Conservation (phyloP, 495 filamentous ascomycete genomes). For the Staphylotrichum longicolle region DNA sequence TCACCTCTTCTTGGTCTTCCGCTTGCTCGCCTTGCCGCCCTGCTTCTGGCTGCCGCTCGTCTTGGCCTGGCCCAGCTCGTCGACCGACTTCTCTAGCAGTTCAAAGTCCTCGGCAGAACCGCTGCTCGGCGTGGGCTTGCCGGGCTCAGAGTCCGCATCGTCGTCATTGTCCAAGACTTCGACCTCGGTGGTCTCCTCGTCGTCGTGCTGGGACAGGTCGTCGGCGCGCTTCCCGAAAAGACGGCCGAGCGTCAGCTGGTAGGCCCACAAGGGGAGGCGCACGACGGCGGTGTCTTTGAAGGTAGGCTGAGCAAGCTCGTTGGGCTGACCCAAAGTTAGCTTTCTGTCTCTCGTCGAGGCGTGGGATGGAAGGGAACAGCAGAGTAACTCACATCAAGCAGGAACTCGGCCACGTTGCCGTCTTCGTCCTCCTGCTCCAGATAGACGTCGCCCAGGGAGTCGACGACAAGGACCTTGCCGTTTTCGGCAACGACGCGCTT, state of each 20-base stretch:
- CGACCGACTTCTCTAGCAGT: constrained; percentile 52
- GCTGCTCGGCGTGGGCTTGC: constrained; percentile 44
- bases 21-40: constrained; percentile 44
- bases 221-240: constrained; percentile 42
- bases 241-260: constrained; percentile 55
- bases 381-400: constrained; percentile 67
- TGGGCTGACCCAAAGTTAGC: constrained; percentile 42
- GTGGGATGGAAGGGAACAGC: too few species aligned
- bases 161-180: constrained; percentile 39
- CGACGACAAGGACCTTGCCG: constrained; percentile 90
- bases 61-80: constrained; percentile 43
- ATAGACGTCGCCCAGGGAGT: constrained; percentile 86
- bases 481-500: constrained; percentile 89
- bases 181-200: constrained; percentile 36
- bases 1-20: constrained; percentile 49
- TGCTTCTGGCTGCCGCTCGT: constrained; percentile 42
- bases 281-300: constrained; percentile 68
- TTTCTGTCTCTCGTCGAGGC: too few species aligned
- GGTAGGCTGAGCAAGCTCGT: constrained; percentile 64
- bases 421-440: constrained; percentile 86
- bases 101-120: constrained; percentile 57
- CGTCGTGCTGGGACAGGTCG: constrained; percentile 35
- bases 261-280: constrained; percentile 65
- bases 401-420: constrained; percentile 73
- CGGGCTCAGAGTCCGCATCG: constrained; percentile 38